Evolutionary conservation across 2,329 filamentous ascomycete genomes (phyloP).

Genomic region (Colletotrichum tropicicola): DNA sequence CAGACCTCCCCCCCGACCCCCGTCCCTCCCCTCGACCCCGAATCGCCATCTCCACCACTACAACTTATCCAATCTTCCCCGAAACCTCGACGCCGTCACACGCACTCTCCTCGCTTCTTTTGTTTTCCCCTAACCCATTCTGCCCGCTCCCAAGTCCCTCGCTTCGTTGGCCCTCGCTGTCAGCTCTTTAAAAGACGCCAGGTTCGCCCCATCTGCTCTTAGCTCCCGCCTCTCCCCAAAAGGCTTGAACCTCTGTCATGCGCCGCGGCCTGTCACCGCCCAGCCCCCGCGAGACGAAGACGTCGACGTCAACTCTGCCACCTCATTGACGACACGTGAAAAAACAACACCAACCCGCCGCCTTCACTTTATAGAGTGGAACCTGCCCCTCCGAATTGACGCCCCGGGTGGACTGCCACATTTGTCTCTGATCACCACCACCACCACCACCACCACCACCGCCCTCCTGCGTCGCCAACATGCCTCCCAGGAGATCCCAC

Average conservation of each 20-base stretch:
- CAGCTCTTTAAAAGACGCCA: background rate
- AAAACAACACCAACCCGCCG: background rate
- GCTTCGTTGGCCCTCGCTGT: background rate
- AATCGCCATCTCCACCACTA: conserved; percentile 21
- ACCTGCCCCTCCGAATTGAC: background rate
- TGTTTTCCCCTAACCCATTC: background rate
- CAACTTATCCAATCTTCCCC: conserved; percentile 15
- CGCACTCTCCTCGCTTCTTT: background rate
- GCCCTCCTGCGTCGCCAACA: conserved; percentile 39
- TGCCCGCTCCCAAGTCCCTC: background rate
- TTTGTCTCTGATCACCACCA: background rate
- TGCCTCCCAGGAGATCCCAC: conserved; percentile 74
- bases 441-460: background rate
- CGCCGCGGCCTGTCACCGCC: background rate
- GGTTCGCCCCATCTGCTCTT: conserved; percentile 4
- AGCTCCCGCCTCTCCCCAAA: conserved; percentile 4
- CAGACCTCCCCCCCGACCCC: background rate
- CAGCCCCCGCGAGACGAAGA: conserved; percentile 1
- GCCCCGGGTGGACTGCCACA: too few relatives aligned
- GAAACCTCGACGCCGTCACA: conserved; percentile 16
- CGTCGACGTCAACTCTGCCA: conserved; percentile 8
- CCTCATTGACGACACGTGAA: conserved; percentile 21
- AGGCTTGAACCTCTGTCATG: conserved; percentile 17
- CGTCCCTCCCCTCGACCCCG: conserved; percentile 9
- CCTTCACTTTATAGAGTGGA: conserved; percentile 21